These are phyloP conservation scores for Arabidopsis lyrata DNA, from an alignment of 441 rosid genomes.

Conservation along the genomic window DNA sequence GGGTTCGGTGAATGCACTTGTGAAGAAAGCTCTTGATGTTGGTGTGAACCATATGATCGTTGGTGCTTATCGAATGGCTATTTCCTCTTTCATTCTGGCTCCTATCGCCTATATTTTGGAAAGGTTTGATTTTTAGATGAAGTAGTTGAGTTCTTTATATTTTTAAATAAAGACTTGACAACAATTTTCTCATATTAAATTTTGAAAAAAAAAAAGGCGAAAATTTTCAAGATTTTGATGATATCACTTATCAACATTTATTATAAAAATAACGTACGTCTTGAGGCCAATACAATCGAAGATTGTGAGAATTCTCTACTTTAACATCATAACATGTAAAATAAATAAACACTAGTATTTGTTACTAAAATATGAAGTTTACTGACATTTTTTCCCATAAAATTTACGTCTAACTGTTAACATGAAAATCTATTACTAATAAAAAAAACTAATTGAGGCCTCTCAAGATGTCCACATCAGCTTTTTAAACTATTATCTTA, in stretches of 20 bases:
- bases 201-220: too few species aligned
- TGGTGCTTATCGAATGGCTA: slow-evolving; percentile 44
- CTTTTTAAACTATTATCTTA: too few species aligned
- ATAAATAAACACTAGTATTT: background rate
- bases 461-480: too few species aligned
- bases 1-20: slow-evolving; percentile 44
- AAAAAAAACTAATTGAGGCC: too few species aligned
- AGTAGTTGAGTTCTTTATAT: too few species aligned
- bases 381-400: background rate
- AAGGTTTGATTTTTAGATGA: slow-evolving; percentile 22
- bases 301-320: background rate
- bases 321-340: background rate
- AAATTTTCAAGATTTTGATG: background rate
- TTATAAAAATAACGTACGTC: background rate
- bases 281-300: background rate
- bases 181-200: too few species aligned
- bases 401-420: background rate
- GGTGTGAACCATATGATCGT: slow-evolving; percentile 46
- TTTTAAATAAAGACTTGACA: too few species aligned
- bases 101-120: slow-evolving; percentile 41
- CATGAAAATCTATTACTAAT: too few species aligned
- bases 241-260: background rate
- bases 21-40: slow-evolving; percentile 43
- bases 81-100: slow-evolving; percentile 40
- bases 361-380: too few species aligned